phyloP scores from a whole-genome alignment of 371 early-diverging fungal genomes.

The Zychaea mexicana region DNA sequence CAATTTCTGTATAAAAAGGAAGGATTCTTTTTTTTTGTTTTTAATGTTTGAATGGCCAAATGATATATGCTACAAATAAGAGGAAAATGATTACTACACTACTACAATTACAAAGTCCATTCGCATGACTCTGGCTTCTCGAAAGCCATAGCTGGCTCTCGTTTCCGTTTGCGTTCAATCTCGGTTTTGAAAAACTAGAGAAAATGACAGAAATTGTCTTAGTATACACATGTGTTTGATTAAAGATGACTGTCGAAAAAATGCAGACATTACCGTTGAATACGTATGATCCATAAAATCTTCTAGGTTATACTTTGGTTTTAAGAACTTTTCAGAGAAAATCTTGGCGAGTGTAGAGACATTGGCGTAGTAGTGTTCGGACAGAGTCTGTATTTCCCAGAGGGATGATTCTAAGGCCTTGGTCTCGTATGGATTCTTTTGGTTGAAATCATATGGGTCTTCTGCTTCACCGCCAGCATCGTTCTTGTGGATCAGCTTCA shows the following conservation, averaged over 20 bases:
- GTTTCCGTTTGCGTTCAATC: constrained; percentile 65
- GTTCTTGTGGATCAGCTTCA: constrained; percentile 80
- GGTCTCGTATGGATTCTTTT: constrained; percentile 75
- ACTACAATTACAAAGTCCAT: constrained; percentile 33
- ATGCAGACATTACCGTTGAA: constrained; percentile 54
- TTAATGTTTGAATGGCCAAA: background rate
- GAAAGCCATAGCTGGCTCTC: constrained; percentile 69
- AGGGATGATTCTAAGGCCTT: constrained; percentile 86
- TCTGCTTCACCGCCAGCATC: constrained; percentile 33
- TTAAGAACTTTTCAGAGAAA: constrained; percentile 85
- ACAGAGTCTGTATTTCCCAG: constrained; percentile 89
- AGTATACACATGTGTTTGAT: background rate
- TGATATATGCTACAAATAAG: constrained; percentile 6
- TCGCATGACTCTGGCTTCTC: constrained; percentile 51
- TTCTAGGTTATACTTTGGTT: constrained; percentile 84
- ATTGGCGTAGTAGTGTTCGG: constrained; percentile 83
- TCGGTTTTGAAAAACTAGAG: constrained; percentile 77
- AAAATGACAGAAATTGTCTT: no score
- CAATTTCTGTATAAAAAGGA: constrained; percentile 6
- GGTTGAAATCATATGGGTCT: constrained; percentile 73
- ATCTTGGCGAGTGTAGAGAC: constrained; percentile 83
- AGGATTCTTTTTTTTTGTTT: background rate
- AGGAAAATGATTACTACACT: background rate
- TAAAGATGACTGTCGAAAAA: no score
- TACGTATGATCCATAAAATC: constrained; percentile 95